Evolutionary conservation across 2,329 filamentous ascomycete genomes (phyloP).

Genomic region (Cryphonectria parasitica): DNA sequence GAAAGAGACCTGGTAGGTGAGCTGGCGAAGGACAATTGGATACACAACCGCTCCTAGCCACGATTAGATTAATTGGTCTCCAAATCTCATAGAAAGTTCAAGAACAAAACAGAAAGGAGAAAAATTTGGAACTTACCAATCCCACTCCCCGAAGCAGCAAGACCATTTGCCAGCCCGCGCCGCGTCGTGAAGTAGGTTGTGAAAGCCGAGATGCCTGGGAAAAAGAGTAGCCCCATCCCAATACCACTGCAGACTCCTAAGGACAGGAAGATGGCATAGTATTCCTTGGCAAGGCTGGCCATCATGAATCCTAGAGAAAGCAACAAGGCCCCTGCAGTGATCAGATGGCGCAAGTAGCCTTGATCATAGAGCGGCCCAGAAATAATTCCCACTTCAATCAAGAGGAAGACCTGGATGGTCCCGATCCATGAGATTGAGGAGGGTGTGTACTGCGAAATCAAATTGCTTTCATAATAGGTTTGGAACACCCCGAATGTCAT

Average conservation of each 20-base stretch:
- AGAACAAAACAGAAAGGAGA: background rate
- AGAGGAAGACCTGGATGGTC: conserved; percentile 50
- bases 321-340: conserved; percentile 46
- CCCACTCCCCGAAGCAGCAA: conserved; percentile 39
- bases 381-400: conserved; percentile 47
- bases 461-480: conserved; percentile 53
- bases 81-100: background rate
- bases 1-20: conserved; percentile 35
- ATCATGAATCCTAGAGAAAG: conserved; percentile 53
- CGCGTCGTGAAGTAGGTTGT: conserved; percentile 40
- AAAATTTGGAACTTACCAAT: conserved; percentile 42
- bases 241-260: conserved; percentile 51
- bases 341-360: conserved; percentile 48
- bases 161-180: conserved; percentile 39
- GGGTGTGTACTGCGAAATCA: conserved; percentile 38
- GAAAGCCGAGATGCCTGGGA: conserved; percentile 42
- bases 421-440: conserved; percentile 52
- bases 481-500: conserved; percentile 59
- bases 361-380: conserved; percentile 52
- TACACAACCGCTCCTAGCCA: conserved; percentile 38
- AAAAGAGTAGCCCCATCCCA: conserved; percentile 47
- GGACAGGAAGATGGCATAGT: conserved; percentile 50
- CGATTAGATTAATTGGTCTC: background rate
- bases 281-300: conserved; percentile 40
- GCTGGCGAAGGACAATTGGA: conserved; percentile 36